Evolutionary conservation across 208 protist genomes (phyloP), one percentile per base, ranked within the genome.

Genomic region (Pavlovales sp.): DNA sequence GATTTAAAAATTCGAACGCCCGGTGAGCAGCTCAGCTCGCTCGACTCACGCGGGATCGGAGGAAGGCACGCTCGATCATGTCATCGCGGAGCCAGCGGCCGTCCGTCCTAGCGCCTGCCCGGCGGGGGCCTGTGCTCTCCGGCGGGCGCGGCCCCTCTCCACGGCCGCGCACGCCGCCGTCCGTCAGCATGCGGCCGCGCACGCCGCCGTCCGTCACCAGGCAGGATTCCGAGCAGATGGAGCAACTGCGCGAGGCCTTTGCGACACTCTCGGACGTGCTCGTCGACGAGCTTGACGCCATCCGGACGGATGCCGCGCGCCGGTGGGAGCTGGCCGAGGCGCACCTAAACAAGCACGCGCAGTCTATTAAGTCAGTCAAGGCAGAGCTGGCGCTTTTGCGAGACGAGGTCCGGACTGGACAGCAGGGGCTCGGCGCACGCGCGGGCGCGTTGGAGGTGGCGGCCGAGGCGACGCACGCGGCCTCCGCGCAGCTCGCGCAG

Each of bases 211-310:
- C n/a, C n/a, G n/a, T n/a, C n/a, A n/a, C n/a, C n/a, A n/a, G n/a
- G n/a, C n/a, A n/a, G n/a, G n/a, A n/a, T n/a, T n/a, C n/a, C n/a
- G 57, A 71, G 75, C 81, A 85, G 81, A 4, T 85, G 46, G 26
- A 75, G n/a, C 41, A 46, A 4, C 46, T 85, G 36, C 81, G 81
- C 47, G 20, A 40, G 5, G 81, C 81, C 11, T 85, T 85, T 37
- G 66, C 81, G 81, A 85, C 81, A 47, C 81, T 85, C 20, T 38
- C 28, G 37, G 81, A 85, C 47, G 81, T 85, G 46, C 46, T 85
- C 22, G 47, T 85, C 46, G 81, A 85, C 20, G 81, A 85, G 81
- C 7, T 85, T 34, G 81, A 85, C 47, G 26, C 26, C 1, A 0
- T 85, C 10, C 81, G 81, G n/a, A 26, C 28, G 0, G 81, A 85